Evolutionary conservation across 2,329 filamentous ascomycete species (phyloP).

Genomic region (Fusarium tjaetaba): DNA sequence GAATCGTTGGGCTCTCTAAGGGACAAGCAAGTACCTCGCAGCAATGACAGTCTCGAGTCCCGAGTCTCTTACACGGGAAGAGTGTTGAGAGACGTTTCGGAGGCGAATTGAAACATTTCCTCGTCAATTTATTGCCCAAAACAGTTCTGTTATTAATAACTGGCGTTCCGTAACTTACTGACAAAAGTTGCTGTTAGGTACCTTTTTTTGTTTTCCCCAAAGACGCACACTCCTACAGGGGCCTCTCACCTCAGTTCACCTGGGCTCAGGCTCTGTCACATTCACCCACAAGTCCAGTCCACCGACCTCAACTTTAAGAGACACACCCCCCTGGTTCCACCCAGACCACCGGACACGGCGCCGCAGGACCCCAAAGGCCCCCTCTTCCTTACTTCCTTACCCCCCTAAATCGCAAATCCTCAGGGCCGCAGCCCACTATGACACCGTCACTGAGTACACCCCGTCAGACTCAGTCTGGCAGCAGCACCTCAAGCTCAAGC

Average conservation of each 20-base stretch:
- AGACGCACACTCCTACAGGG: constrained; percentile 32
- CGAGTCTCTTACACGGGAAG: constrained; percentile 13
- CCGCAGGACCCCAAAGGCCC: constrained; percentile 29
- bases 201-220: constrained; percentile 21
- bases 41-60: background rate
- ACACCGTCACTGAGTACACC: constrained; percentile 43
- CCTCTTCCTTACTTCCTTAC: constrained; percentile 25
- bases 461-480: constrained; percentile 38
- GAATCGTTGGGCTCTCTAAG: constrained; percentile 11
- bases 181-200: constrained; percentile 32
- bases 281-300: constrained; percentile 16
- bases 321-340: constrained; percentile 34
- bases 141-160: constrained; percentile 12
- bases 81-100: background rate
- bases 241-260: constrained; percentile 30
- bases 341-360: constrained; percentile 39
- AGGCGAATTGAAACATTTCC: constrained; percentile 4
- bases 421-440: constrained; percentile 45
- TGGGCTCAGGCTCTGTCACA: background rate
- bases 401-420: constrained; percentile 42
- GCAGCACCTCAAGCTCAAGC: constrained; percentile 38
- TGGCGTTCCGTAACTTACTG: constrained; percentile 21
- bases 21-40: constrained; percentile 2
- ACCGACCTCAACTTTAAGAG: background rate
- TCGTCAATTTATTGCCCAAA: background rate